Percentiles rank a stretch among this genome's conserved stretches.
These are phyloP conservation scores for Thymus mandschuricus DNA, from an alignment of 257 asterid genomes.

Conservation along the genomic window DNA sequence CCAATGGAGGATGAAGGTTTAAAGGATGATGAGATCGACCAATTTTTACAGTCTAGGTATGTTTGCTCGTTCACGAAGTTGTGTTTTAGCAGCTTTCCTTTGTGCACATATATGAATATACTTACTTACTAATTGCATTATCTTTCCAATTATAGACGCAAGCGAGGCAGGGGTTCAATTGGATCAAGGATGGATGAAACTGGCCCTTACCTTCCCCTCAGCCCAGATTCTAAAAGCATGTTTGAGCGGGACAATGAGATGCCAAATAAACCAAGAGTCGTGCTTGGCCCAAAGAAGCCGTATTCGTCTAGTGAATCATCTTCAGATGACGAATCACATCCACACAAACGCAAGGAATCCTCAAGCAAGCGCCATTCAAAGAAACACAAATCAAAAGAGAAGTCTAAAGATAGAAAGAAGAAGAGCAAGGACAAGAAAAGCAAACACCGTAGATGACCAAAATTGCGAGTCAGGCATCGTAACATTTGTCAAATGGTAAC, in stretches of 20 bases:
- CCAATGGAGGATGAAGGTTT: slow-evolving; percentile 58
- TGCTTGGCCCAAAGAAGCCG: slow-evolving; percentile 76
- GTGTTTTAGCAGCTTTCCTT: background rate
- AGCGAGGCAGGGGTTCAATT: slow-evolving; percentile 93
- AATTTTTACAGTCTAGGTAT: slow-evolving; percentile 77
- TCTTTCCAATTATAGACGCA: slow-evolving; percentile 51
- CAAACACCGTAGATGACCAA: slow-evolving; percentile 40
- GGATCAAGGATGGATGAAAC: slow-evolving; percentile 98
- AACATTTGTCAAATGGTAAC: background rate
- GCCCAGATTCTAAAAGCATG: slow-evolving; percentile 40
- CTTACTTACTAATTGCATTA: background rate
- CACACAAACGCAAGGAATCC: slow-evolving; percentile 23
- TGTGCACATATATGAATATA: background rate
- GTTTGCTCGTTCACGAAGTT: slow-evolving; percentile 14
- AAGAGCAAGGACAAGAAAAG: slow-evolving; percentile 51
- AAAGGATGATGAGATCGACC: slow-evolving; percentile 79
- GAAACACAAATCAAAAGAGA: slow-evolving; percentile 67
- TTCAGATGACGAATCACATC: slow-evolving; percentile 53
- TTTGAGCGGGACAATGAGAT: slow-evolving; percentile 34
- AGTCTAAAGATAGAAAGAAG: slow-evolving; percentile 48
- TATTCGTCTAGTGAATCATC: slow-evolving; percentile 46
- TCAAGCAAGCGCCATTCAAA: slow-evolving; percentile 48
- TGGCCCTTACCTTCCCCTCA: slow-evolving; percentile 74
- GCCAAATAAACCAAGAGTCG: slow-evolving; percentile 38
- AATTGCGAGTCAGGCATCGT: background rate